Percentiles rank a stretch among this genome's conserved stretches.
These are phyloP conservation scores for Trichoderma breve DNA, from an alignment of 2,329 filamentous ascomycete genomes.

Conservation along the genomic window DNA sequence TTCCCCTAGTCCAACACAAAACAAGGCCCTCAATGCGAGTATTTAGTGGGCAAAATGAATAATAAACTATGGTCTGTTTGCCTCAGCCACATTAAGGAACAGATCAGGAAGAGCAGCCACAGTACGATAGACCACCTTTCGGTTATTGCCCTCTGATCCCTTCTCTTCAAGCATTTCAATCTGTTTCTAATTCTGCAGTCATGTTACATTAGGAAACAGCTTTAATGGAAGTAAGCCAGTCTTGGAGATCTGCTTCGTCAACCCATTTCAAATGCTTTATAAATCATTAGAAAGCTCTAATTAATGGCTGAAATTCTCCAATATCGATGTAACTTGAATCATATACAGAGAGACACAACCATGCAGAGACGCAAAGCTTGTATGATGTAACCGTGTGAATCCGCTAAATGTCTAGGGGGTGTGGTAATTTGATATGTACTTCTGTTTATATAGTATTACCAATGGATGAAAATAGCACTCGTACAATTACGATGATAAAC, in stretches of 20 bases:
- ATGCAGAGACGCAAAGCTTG: neutral
- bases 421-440: neutral
- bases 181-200: neutral
- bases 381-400: neutral
- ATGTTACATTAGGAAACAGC: neutral
- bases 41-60: neutral
- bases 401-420: neutral
- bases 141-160: neutral
- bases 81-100: neutral
- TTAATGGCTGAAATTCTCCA: neutral
- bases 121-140: neutral
- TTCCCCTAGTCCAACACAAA: neutral
- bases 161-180: neutral
- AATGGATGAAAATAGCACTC: neutral
- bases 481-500: neutral
- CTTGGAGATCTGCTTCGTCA: neutral
- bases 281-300: neutral
- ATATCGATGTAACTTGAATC: neutral
- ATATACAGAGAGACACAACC: neutral
- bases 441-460: neutral
- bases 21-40: accelerated
- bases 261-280: neutral
- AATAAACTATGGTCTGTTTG: accelerated
- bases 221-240: neutral
- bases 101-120: neutral